Evolutionary conservation across 1,139 yeast species (phyloP), one percentile per base, ranked within the genome.

Genomic region (Geotrichum fermentans): DNA sequence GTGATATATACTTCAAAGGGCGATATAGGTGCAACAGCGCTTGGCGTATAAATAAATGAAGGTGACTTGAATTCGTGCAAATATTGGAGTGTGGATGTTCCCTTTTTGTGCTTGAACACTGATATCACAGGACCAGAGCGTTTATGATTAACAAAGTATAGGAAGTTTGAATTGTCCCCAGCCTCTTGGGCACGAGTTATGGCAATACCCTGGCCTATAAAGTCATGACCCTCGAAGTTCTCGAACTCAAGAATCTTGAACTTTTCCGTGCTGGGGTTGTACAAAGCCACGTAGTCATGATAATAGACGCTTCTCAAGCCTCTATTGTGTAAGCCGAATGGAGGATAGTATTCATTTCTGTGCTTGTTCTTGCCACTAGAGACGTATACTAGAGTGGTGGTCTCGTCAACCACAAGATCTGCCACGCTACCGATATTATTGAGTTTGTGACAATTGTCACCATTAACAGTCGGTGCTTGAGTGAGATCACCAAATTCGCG

Each of bases 111-210:
- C n/a, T 45, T 40, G 45, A 56, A 56, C 6, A 56, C 51, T 0
- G 56, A 43, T 14, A 56, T 47, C 16, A 53, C 47, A 10, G 54
- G 44, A 11, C 51, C 49, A n/a, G 39, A 35, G n/a, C 53, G 49
- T 43, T 55, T 51, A 45, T 56, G 59, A 43, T 56, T 56, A 16
- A 54, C 52, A 18, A 51, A 45, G 39, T 43, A 53, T 18, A 55
- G 32, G 20, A 38, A 40, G 36, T 50, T 54, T 3, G 29, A 49
- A 43, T 45, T 26, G 20, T 29, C 42, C 18, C 45, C 43, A 29
- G 34, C 47, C n/a, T 24, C 41, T 21, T 17, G n/a, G 20, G 16
- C 18, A 38, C 38, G 30, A 2, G 21, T 33, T 20, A 56, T 28
- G 30, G 46, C 42, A 22, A 54, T 32, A 14, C 59, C 59, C 38